Conservation (phyloP, 495 filamentous ascomycete genomes). For the Ramalina peruviana region DNA sequence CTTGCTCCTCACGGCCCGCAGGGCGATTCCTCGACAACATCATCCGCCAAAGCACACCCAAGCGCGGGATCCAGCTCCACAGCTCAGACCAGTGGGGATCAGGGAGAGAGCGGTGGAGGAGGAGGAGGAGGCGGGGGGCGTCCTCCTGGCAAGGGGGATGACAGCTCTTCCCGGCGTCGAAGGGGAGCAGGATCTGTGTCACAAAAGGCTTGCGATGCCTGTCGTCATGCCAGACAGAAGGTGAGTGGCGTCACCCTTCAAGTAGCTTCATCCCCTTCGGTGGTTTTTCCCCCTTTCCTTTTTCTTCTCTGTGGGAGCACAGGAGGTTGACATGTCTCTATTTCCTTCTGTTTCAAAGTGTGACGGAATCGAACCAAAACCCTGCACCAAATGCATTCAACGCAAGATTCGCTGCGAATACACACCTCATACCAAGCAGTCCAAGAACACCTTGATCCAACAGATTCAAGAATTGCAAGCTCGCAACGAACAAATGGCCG, state of each 20-base stretch:
- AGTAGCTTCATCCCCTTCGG: neutral
- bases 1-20: neutral
- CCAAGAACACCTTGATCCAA: constrained; percentile 13
- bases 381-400: constrained; percentile 7
- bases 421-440: constrained; percentile 16
- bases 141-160: neutral
- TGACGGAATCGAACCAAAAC: constrained; percentile 9
- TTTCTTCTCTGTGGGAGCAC: neutral
- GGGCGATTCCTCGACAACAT: neutral
- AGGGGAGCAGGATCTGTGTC: constrained; percentile 11
- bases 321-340: neutral
- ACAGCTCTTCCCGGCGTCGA: constrained; percentile 6
- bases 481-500: constrained; percentile 6
- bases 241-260: constrained; percentile 1
- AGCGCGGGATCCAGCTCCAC: too few relatives aligned
- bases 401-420: constrained; percentile 13
- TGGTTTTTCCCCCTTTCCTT: neutral
- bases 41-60: neutral
- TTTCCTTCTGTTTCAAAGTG: constrained; percentile 9
- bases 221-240: constrained; percentile 14
- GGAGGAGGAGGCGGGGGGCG: constrained; percentile 1
- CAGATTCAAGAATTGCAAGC: constrained; percentile 11
- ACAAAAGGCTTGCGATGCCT: constrained; percentile 12
- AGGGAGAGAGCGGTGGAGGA: neutral
- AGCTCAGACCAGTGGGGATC: neutral